phyloP scores from a whole-genome alignment of 2,329 filamentous ascomycete species.

The Penicillium sp. region DNA sequence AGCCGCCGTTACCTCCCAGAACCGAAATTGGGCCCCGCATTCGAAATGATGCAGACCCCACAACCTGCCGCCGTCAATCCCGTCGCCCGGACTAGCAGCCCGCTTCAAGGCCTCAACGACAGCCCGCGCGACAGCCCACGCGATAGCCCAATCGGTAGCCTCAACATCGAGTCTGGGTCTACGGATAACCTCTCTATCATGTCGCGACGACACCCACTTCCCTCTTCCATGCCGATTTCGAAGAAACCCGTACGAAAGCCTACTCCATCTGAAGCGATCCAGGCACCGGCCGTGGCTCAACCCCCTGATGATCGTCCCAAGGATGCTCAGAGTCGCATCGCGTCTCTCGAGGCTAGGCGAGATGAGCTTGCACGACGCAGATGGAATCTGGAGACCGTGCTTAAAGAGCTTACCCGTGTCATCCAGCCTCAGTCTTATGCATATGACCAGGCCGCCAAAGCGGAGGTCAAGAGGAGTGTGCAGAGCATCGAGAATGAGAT shows the following conservation, averaged over 20 bases:
- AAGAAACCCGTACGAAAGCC: slow-evolving; percentile 41
- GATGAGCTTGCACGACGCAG: slow-evolving; percentile 62
- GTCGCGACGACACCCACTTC: slow-evolving; percentile 38
- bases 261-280: slow-evolving; percentile 35
- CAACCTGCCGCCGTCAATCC: slow-evolving; percentile 57
- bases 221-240: slow-evolving; percentile 26
- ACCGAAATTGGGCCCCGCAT: slow-evolving; percentile 30
- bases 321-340: slow-evolving; percentile 58
- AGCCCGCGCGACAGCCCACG: slow-evolving; percentile 34
- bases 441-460: slow-evolving; percentile 58
- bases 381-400: slow-evolving; percentile 65
- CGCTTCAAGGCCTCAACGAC: slow-evolving; percentile 35
- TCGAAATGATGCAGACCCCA: slow-evolving; percentile 42
- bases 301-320: slow-evolving; percentile 51
- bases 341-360: slow-evolving; percentile 61
- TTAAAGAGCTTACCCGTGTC: slow-evolving; percentile 71
- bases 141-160: no score
- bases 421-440: slow-evolving; percentile 66
- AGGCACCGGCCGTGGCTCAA: slow-evolving; percentile 40
- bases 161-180: slow-evolving; percentile 31
- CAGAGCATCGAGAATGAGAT: slow-evolving; percentile 61
- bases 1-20: slow-evolving; percentile 10
- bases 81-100: slow-evolving; percentile 47
- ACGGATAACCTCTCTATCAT: slow-evolving; percentile 36
- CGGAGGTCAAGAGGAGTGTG: slow-evolving; percentile 59